Conservation (phyloP, 139 green algal species). For the Chlamydomonas applanata region DNA sequence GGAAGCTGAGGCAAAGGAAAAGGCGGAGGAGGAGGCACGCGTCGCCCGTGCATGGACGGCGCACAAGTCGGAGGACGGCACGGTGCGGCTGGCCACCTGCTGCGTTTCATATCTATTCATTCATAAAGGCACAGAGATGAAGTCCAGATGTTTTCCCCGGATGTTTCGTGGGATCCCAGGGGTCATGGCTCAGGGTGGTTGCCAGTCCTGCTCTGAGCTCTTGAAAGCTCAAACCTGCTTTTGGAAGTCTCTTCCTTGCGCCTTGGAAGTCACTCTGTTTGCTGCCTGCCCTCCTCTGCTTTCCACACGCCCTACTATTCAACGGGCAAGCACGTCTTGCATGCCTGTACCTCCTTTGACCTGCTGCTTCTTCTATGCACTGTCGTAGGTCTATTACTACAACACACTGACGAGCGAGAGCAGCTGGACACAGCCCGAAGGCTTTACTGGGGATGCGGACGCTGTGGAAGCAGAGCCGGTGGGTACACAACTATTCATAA, state of each 20-base stretch:
- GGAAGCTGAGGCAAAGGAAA: not conserved
- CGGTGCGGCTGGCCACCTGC: constrained; percentile 1
- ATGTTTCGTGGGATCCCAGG: no score
- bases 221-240: not conserved
- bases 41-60: constrained; percentile 49
- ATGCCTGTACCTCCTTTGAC: not conserved
- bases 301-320: no score
- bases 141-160: no score
- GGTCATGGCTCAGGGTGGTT: no score
- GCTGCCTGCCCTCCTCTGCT: no score
- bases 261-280: no score
- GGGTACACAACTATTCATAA: no score
- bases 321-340: not conserved
- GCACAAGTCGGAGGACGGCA: constrained; percentile 56
- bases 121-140: no score
- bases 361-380: not conserved
- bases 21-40: constrained; percentile 3
- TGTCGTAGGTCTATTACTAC: constrained; percentile 79
- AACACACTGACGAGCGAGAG: constrained; percentile 66
- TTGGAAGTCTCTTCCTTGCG: not conserved
- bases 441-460: constrained; percentile 44
- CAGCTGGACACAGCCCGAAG: constrained; percentile 50
- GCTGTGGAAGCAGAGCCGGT: constrained; percentile 11
- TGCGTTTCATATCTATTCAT: no score
- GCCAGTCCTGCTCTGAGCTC: no score